These are phyloP conservation scores for Myxozyma kluyveri DNA, from an alignment of 805 yeast species.

Conservation along the genomic window DNA sequence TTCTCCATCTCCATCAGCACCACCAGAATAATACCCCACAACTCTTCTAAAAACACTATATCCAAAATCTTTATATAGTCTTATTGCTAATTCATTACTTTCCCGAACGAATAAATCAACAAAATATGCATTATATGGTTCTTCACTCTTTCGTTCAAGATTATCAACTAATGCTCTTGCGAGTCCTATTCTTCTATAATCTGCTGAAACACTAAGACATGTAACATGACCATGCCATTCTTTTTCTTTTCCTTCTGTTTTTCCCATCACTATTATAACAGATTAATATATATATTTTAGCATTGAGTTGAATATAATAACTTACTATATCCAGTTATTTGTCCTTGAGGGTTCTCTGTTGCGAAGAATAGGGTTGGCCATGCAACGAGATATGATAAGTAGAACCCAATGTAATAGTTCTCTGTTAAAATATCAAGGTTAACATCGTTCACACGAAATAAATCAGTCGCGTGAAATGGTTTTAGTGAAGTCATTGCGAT, in stretches of 20 bases:
- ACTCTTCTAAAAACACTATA: conserved; percentile 84
- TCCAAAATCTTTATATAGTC: conserved; percentile 80
- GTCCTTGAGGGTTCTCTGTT: conserved; percentile 45
- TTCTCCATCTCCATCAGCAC: conserved; percentile 31
- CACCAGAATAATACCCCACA: conserved; percentile 73
- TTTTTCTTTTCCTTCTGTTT: conserved; percentile 77
- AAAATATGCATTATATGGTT: conserved; percentile 72
- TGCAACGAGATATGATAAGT: conserved; percentile 71
- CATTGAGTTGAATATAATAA: neutral
- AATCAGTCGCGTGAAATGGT: conserved; percentile 85
- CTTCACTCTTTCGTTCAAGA: conserved; percentile 68
- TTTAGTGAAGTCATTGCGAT: conserved; percentile 87
- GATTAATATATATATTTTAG: conserved; percentile 31
- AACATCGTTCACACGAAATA: conserved; percentile 67
- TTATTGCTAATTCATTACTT: conserved; percentile 74
- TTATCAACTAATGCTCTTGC: conserved; percentile 77
- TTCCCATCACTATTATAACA: conserved; percentile 83
- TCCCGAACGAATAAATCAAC: conserved; percentile 90
- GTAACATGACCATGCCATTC: conserved; percentile 98
- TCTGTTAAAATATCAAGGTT: conserved; percentile 90
- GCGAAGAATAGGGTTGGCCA: conserved; percentile 93
- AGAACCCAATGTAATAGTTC: conserved; percentile 80
- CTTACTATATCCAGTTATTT: conserved; percentile 42
- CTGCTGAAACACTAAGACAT: conserved; percentile 85
- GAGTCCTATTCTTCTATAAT: conserved; percentile 78